Percentiles rank a stretch among this genome's conserved stretches.
Conservation (phyloP, 257 asterid genomes). For the Dorcoceras hygrometricum region DNA sequence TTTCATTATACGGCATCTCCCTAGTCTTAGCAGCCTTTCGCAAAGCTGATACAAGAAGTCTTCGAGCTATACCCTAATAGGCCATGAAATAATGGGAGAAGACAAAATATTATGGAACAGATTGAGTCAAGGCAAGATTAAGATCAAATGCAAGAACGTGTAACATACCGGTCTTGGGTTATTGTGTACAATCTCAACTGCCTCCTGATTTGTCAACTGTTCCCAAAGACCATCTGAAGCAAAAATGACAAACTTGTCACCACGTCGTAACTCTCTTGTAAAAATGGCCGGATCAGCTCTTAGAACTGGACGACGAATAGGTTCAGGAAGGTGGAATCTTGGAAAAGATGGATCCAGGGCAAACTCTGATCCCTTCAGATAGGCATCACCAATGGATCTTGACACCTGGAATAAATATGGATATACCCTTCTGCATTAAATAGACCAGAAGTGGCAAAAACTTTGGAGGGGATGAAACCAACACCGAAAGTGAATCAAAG, state of each 20-base stretch:
- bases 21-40: constrained; percentile 41
- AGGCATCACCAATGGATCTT: constrained; percentile 90
- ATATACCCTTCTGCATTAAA: neutral
- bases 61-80: constrained; percentile 70
- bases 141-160: neutral
- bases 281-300: constrained; percentile 66
- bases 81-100: constrained; percentile 1
- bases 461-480: neutral
- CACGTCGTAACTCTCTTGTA: constrained; percentile 38
- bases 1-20: constrained; percentile 37
- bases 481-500: neutral
- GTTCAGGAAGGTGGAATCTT: constrained; percentile 59
- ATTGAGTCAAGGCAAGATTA: neutral
- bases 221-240: constrained; percentile 98
- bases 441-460: neutral
- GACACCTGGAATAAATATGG: constrained; percentile 49
- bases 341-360: constrained; percentile 51
- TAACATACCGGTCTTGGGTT: constrained; percentile 59
- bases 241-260: constrained; percentile 70
- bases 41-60: constrained; percentile 54
- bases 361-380: constrained; percentile 70
- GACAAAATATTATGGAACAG: neutral
- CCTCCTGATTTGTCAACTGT: constrained; percentile 63
- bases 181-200: constrained; percentile 67
- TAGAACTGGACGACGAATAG: constrained; percentile 56